phyloP scores from a whole-genome alignment of 1,284 basidiomycete genomes.

The Leucoagaricus sp. region DNA sequence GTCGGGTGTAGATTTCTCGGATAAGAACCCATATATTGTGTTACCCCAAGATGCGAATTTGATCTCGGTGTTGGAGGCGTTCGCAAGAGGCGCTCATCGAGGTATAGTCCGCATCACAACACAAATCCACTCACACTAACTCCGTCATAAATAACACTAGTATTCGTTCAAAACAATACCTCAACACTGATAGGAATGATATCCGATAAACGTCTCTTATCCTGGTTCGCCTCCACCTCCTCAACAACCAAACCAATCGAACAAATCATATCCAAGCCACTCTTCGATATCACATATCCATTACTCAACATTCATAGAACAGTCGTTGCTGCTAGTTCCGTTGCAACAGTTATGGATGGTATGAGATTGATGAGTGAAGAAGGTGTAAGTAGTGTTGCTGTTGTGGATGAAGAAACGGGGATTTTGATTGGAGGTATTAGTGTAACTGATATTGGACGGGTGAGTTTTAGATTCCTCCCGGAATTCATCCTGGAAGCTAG shows the following conservation, averaged over 20 bases:
- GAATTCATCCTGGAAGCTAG: too few relatives aligned
- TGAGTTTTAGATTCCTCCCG: too few relatives aligned
- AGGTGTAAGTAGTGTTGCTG: slow-evolving; percentile 77
- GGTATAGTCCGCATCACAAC: slow-evolving; percentile 44
- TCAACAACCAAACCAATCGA: slow-evolving; percentile 32
- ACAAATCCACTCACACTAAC: too few relatives aligned
- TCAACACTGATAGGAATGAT: too few relatives aligned
- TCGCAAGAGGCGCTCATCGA: slow-evolving; percentile 70
- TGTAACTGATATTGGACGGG: slow-evolving; percentile 77
- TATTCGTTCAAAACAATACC: slow-evolving; percentile 17
- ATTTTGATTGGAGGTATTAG: slow-evolving; percentile 70
- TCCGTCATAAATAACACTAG: too few relatives aligned
- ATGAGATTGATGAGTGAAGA: slow-evolving; percentile 81
- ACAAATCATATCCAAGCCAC: slow-evolving; percentile 56
- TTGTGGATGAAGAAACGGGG: slow-evolving; percentile 64
- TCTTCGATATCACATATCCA: slow-evolving; percentile 59
- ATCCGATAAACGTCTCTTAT: slow-evolving; percentile 60
- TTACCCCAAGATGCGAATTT: slow-evolving; percentile 64
- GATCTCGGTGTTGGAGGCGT: slow-evolving; percentile 61
- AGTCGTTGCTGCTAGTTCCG: slow-evolving; percentile 60
- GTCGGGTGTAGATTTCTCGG: slow-evolving; percentile 77
- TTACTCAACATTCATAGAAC: slow-evolving; percentile 62
- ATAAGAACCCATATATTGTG: slow-evolving; percentile 74
- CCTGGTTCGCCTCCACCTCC: slow-evolving; percentile 50
- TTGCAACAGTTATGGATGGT: slow-evolving; percentile 65